A percentile compares a stretch with the other conserved stretches of the same genome.
Conservation (phyloP, 257 asterid species). For the Solanum bulbocastanum region DNA sequence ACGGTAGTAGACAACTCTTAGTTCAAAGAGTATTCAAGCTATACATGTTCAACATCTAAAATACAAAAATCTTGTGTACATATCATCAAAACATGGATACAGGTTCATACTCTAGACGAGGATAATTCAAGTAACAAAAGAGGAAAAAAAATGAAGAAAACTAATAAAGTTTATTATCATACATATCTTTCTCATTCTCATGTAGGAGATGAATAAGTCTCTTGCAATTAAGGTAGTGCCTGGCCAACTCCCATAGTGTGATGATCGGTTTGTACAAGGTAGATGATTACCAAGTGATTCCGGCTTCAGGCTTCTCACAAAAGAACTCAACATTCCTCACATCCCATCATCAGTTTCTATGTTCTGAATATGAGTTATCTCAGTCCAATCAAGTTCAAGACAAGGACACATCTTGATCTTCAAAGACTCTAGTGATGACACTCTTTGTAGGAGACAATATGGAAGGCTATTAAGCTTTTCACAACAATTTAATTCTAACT, state of each 20-base stretch:
- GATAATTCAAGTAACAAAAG: not conserved
- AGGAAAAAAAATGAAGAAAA: not conserved
- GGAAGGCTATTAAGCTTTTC: not conserved
- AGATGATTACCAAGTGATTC: not conserved
- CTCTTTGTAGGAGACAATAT: not conserved
- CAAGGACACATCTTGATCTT: conserved; percentile 1
- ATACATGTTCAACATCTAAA: not conserved
- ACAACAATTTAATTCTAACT: not conserved
- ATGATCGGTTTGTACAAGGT: not conserved
- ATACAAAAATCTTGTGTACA: not conserved
- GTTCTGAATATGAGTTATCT: not conserved
- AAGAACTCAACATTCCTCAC: not conserved
- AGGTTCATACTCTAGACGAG: not conserved
- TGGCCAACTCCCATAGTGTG: not conserved
- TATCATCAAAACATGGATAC: not conserved
- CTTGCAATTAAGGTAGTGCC: not conserved
- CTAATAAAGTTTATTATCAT: not conserved
- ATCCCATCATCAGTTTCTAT: not conserved
- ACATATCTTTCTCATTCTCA: not conserved
- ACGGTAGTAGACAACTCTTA: not conserved
- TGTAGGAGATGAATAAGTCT: not conserved
- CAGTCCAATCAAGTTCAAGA: not conserved
- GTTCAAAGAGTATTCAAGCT: not conserved
- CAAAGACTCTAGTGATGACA: not conserved
- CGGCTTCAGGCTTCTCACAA: not conserved